Evolutionary conservation across 108 stramenopile genomes (phyloP).

Genomic region (Chaetoceros muelleri): DNA sequence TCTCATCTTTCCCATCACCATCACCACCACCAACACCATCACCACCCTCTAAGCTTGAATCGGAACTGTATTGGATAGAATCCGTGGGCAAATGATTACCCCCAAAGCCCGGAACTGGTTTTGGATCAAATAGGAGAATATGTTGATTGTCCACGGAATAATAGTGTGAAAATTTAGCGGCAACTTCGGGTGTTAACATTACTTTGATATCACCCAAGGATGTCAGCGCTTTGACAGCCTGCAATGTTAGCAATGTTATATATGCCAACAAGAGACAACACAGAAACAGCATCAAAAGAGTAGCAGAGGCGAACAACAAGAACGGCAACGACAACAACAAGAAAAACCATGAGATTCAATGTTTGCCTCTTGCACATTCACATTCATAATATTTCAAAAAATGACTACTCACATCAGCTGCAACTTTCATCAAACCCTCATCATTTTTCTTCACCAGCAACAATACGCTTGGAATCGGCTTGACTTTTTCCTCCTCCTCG

Average conservation of each 20-base stretch:
- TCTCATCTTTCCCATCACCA: conserved; percentile 11
- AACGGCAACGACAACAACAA: too few species aligned
- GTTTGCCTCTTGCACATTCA: too few species aligned
- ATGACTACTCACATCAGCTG: conserved; percentile 21
- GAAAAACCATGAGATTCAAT: too few species aligned
- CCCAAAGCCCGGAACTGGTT: conserved; percentile 43
- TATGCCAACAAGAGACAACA: too few species aligned
- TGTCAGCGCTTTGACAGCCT: conserved; percentile 36
- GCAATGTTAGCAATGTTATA: too few species aligned
- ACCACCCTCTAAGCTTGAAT: not conserved
- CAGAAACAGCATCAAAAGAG: too few species aligned
- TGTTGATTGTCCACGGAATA: conserved; percentile 30
- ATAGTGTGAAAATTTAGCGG: conserved; percentile 42
- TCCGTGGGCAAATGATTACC: conserved; percentile 18
- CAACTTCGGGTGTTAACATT: conserved; percentile 43
- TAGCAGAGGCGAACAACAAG: too few species aligned
- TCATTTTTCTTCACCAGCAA: conserved; percentile 61
- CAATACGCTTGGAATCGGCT: conserved; percentile 23
- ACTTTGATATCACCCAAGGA: conserved; percentile 34
- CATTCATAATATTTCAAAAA: not conserved
- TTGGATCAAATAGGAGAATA: conserved; percentile 57
- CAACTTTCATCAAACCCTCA: conserved; percentile 36
- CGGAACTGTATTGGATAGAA: not conserved
- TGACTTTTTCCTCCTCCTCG: conserved; percentile 3
- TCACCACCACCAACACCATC: not conserved